A percentile compares a stretch with the other conserved stretches of the same genome.
These are phyloP conservation scores for Paracorniculantispora psalliotae DNA, from an alignment of 2,329 filamentous ascomycete genomes.

Conservation along the genomic window DNA sequence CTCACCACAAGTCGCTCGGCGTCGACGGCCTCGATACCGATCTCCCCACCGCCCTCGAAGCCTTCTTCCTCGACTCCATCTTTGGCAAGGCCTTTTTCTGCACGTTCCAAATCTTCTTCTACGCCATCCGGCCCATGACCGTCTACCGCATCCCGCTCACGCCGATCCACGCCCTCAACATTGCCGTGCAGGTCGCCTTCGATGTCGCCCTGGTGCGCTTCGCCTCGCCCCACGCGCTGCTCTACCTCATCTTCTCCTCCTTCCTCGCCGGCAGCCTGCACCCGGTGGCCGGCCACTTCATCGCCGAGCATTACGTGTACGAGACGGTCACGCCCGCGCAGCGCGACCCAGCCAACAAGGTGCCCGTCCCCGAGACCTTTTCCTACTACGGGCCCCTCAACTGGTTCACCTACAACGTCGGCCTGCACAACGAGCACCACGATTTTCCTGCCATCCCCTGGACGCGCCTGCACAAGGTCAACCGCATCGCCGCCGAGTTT, in stretches of 20 bases:
- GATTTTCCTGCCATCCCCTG: conserved; percentile 97
- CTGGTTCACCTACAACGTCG: conserved; percentile 92
- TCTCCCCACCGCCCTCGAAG: conserved; percentile 86
- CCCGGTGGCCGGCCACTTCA: conserved; percentile 95
- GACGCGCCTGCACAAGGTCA: conserved; percentile 75
- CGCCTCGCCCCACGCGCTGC: conserved; percentile 60
- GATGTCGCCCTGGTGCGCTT: conserved; percentile 63
- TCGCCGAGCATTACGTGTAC: conserved; percentile 93
- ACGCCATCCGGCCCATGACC: conserved; percentile 92
- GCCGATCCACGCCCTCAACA: conserved; percentile 76
- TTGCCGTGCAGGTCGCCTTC: conserved; percentile 70
- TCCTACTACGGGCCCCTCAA: conserved; percentile 95
- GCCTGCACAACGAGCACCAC: conserved; percentile 97
- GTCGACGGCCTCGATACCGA: conserved; percentile 96
- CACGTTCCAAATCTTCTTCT: conserved; percentile 99
- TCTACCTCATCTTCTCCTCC: conserved; percentile 82
- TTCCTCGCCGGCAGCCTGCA: conserved; percentile 93
- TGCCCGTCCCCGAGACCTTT: conserved; percentile 85
- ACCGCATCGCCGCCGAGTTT: conserved; percentile 81
- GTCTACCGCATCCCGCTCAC: conserved; percentile 88
- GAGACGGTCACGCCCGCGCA: conserved; percentile 54
- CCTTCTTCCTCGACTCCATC: conserved; percentile 88
- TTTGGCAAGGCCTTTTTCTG: conserved; percentile 97
- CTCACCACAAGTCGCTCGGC: conserved; percentile 96
- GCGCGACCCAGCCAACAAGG: conserved; percentile 51